Evolutionary conservation across 2,329 filamentous ascomycete species (phyloP), one percentile per base, ranked within the genome.

Genomic region (Aspergillus fumigatus): DNA sequence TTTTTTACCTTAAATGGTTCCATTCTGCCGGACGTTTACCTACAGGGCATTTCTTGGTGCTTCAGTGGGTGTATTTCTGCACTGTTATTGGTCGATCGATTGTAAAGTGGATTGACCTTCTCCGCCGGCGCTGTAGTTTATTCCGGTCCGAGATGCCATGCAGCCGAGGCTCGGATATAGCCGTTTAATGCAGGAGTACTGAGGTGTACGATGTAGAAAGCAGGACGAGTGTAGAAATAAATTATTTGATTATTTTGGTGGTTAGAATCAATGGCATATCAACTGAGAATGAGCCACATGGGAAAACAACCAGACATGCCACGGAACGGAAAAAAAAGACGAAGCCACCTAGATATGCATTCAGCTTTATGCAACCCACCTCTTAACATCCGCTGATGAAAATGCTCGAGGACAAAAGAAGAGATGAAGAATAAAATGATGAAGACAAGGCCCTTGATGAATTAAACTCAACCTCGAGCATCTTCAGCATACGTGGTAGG

Each of bases 21-120:
- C 48, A 54, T 63, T 63, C 59, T 62, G 59, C 61, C 61, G 55
- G 41, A 25, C 47, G 9, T 53, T 56, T 53, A 29, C 27, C 10
- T 11, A 11, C 10, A 52, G 51, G 54, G 27, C 26, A 43, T 23
- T 11, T 7, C 41, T 45, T 14, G 32, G 21, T 7, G 43, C 11
- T 14, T 47, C 8, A 25, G 49, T 23, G 47, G 9, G 9, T 10
- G 50, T 32, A 43, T 48, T 26, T 25, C 11, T 19, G 2, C 19
- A 1, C 38, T 54, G 19, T 41, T 32, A 49, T n/a, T 10, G 7
- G 19, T 0, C 7, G 11, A 38, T 26, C 1, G 6, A 23, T 17
- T 4, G 10, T 14, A 7, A 47, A 23, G 19, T 47, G 43, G 43
- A 17, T 23, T 23, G 11, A 6, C 10, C 17, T 50, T 47, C 53